Conservation (phyloP, 352 stramenopile genomes). For the Phytophthora sp. region DNA sequence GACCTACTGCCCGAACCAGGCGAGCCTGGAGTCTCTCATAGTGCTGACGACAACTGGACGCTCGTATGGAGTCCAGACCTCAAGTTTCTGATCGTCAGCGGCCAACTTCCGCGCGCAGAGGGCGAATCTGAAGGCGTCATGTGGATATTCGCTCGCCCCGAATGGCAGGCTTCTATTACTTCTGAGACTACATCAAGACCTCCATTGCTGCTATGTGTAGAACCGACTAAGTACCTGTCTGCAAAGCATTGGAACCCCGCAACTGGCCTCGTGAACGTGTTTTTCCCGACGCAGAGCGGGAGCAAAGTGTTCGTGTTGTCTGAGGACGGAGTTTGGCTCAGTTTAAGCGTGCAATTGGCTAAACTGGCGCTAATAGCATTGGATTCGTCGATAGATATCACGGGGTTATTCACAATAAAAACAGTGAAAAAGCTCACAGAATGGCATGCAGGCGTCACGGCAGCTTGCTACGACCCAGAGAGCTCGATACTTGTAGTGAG, state of each 20-base stretch:
- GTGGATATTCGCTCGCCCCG: slow-evolving; percentile 51
- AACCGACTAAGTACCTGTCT: slow-evolving; percentile 41
- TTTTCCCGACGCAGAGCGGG: slow-evolving; percentile 45
- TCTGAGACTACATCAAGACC: background rate
- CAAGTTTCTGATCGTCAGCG: slow-evolving; percentile 55
- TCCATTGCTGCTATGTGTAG: slow-evolving; percentile 41
- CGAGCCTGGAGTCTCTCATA: background rate
- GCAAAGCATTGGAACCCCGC: slow-evolving; percentile 50
- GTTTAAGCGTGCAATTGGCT: slow-evolving; percentile 53
- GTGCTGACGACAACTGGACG: slow-evolving; percentile 24
- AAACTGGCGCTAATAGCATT: slow-evolving; percentile 54
- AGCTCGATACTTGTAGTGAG: slow-evolving; percentile 58
- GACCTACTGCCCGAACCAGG: slow-evolving; percentile 26
- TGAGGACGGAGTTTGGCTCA: slow-evolving; percentile 47
- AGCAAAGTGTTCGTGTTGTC: slow-evolving; percentile 55
- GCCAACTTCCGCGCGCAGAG: slow-evolving; percentile 26
- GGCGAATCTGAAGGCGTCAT: slow-evolving; percentile 33
- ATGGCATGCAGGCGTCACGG: slow-evolving; percentile 65
- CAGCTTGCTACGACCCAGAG: slow-evolving; percentile 45
- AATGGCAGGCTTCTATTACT: slow-evolving; percentile 43
- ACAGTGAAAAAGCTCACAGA: slow-evolving; percentile 52
- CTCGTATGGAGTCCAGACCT: slow-evolving; percentile 65
- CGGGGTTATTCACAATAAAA: slow-evolving; percentile 44
- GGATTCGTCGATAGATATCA: slow-evolving; percentile 22
- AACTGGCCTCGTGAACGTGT: slow-evolving; percentile 41